Conservation (phyloP, 169 alveolate genomes). For the Theileria annulata region DNA sequence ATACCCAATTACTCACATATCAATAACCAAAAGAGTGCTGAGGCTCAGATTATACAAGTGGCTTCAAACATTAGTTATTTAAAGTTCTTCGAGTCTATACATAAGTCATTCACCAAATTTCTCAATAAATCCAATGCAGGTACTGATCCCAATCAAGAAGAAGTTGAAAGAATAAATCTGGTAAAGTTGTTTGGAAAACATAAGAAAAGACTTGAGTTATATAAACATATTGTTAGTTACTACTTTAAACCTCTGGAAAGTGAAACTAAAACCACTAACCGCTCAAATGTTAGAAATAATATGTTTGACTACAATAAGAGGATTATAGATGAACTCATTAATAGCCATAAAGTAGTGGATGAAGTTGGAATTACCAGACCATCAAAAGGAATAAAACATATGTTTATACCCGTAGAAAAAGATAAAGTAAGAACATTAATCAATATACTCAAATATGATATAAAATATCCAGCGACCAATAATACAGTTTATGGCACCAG, state of each 20-base stretch:
- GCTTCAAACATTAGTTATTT: slow-evolving; percentile 45
- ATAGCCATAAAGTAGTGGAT: slow-evolving; percentile 27
- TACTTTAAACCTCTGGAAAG: neutral
- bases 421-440: slow-evolving; percentile 56
- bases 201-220: slow-evolving; percentile 4
- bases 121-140: neutral
- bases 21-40: neutral
- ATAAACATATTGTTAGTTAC: neutral
- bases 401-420: slow-evolving; percentile 27
- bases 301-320: slow-evolving; percentile 9
- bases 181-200: slow-evolving; percentile 10
- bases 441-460: slow-evolving; percentile 45
- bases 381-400: slow-evolving; percentile 53
- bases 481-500: neutral
- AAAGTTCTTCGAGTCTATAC: slow-evolving; percentile 39
- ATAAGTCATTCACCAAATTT: slow-evolving; percentile 27
- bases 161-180: neutral
- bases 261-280: neutral
- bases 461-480: neutral
- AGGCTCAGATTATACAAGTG: slow-evolving; percentile 28
- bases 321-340: slow-evolving; percentile 1
- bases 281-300: neutral
- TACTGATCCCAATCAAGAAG: neutral
- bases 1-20: slow-evolving; percentile 5
- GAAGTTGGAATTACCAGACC: slow-evolving; percentile 49